A percentile compares a stretch with the other conserved stretches of the same genome.
phyloP scores from a whole-genome alignment of 2,329 filamentous ascomycete genomes.

The Aspergillus costaricaensis region DNA sequence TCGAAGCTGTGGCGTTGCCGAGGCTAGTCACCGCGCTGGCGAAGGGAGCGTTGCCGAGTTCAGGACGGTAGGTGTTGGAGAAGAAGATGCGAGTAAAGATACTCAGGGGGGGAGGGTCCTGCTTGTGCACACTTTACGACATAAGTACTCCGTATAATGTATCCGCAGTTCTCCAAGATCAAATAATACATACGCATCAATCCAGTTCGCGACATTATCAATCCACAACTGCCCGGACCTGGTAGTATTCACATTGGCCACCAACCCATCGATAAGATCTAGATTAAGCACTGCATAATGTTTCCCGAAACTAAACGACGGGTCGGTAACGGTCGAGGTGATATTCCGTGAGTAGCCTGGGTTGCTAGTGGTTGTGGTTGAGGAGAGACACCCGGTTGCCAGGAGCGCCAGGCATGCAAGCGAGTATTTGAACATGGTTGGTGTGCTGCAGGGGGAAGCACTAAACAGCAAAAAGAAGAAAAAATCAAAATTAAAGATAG shows the following conservation, averaged over 20 bases:
- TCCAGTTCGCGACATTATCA: neutral
- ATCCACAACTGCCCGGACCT: neutral
- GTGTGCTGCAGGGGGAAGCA: neutral
- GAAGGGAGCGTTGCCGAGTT: conserved; percentile 3
- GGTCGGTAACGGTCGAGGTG: neutral
- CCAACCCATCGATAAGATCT: neutral
- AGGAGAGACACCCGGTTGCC: neutral
- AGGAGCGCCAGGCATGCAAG: neutral
- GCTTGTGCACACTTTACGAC: neutral
- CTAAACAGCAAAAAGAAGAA: neutral
- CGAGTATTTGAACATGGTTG: neutral
- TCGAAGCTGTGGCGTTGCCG: conserved; percentile 7
- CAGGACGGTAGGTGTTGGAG: neutral
- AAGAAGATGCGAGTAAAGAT: conserved; percentile 12
- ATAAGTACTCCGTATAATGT: neutral
- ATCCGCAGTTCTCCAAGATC: neutral
- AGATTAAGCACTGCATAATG: conserved; percentile 5
- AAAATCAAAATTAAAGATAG: too few relatives aligned
- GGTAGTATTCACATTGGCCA: neutral
- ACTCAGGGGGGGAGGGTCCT: conserved; percentile 3
- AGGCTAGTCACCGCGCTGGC: neutral
- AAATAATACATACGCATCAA: neutral
- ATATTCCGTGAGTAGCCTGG: neutral
- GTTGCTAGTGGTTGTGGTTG: neutral
- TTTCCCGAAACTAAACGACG: conserved; percentile 1